A percentile compares a stretch with the other conserved stretches of the same genome.
phyloP scores from a whole-genome alignment of 2,329 filamentous ascomycete species.

The Fusarium heterosporum region DNA sequence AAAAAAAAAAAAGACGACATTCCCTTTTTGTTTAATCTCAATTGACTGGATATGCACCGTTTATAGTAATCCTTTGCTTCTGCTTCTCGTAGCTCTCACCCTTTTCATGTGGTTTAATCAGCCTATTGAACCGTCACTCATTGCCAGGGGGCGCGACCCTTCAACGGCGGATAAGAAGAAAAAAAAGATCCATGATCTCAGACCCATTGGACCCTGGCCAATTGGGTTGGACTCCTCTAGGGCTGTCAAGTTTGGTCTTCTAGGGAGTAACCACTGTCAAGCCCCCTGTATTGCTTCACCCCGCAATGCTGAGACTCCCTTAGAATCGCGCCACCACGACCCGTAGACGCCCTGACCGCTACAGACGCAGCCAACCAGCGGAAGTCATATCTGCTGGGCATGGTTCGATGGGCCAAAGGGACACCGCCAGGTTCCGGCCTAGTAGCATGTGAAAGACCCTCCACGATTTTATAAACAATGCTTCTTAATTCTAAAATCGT shows the following conservation, averaged over 20 bases:
- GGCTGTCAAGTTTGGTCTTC: slow-evolving; percentile 16
- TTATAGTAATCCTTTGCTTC: slow-evolving; percentile 25
- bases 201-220: slow-evolving; percentile 2
- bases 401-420: slow-evolving; percentile 39
- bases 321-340: slow-evolving; percentile 37
- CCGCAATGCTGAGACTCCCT: slow-evolving; percentile 28
- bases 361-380: slow-evolving; percentile 31
- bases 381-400: slow-evolving; percentile 10
- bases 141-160: slow-evolving; percentile 12
- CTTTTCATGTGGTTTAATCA: slow-evolving; percentile 25
- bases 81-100: slow-evolving; percentile 16
- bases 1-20: slow-evolving; percentile 7
- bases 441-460: slow-evolving; percentile 38
- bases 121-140: slow-evolving; percentile 34
- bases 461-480: not conserved
- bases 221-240: not conserved
- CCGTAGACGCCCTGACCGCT: slow-evolving; percentile 38
- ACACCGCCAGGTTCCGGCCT: slow-evolving; percentile 40
- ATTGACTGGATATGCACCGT: slow-evolving; percentile 38
- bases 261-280: slow-evolving; percentile 25
- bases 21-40: slow-evolving; percentile 12
- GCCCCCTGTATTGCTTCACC: slow-evolving; percentile 34
- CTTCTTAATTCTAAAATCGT: slow-evolving; percentile 25
- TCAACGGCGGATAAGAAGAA: slow-evolving; percentile 3
- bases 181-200: slow-evolving; percentile 18